Base-by-base conservation (phyloP, 352 stramenopile species). In the Phytopythium vexans region DNA sequence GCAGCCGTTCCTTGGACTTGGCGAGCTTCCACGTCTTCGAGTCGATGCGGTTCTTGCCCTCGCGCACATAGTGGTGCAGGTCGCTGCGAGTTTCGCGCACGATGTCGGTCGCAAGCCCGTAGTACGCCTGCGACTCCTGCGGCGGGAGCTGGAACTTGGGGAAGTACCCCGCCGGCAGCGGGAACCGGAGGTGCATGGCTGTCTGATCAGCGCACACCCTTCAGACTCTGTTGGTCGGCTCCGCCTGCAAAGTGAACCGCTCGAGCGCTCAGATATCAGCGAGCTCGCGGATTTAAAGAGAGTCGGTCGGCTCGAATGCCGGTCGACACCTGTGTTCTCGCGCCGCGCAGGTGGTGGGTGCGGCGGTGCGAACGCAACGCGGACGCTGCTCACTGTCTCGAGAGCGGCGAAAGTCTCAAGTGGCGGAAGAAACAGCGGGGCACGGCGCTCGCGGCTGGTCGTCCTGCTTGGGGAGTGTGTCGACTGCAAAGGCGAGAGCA, bases 131-230 rank as follows among this genome's bases (percentile, higher is more conserved):
- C 54, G 52, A 66, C 62, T 89, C 76, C 40, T 75, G 58, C 8
- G 74, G 60, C 39, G 74, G 63, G 54, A 89, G 70, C 52, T 89
- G 76, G 54, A 89, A 86, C 62, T 75, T 77, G 64, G 76, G 74
- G 56, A 89, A 89, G 64, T 86, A 88, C n/a, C 70, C 72, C 37
- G 62, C 54, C 9, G 79, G 79, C 21, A 89, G 54, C 15, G 79
- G 79, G 67, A 89, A 89, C 39, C 77, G 77, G 54, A 88, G 79
- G 37, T 85, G 76, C 79, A 89, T 89, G 49, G n/a, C 31, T 27
- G 1, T 27, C 21, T 27, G 2, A 27, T 27, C 21, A 27, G 21
- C 21, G 21, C 21, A 27, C 21, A 2, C 21, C 21, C 21, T 27
- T 27, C 21, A 27, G 21, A 27, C 21, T 27, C 21, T 14, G 38